phyloP scores from a whole-genome alignment of 768 basidiomycete species.

The Tulasnella sp. region DNA sequence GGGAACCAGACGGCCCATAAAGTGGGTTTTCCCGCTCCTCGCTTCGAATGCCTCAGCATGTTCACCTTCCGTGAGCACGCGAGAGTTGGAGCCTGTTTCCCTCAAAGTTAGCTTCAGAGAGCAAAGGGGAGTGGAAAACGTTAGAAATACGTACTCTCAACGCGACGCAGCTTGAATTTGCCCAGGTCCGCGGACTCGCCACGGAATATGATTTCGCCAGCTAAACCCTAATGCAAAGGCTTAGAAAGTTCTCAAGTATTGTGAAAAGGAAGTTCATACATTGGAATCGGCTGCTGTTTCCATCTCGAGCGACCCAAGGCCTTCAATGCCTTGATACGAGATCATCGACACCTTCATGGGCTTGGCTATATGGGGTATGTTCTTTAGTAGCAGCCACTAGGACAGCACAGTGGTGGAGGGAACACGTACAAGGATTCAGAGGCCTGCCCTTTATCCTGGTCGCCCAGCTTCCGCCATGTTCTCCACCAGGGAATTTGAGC shows the following conservation, averaged over 20 bases:
- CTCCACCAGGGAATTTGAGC: constrained; percentile 78
- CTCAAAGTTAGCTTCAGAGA: neutral
- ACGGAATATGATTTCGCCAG: constrained; percentile 52
- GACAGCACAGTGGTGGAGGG: neutral
- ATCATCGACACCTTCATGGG: constrained; percentile 70
- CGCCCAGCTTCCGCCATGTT: constrained; percentile 85
- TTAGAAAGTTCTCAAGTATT: neutral
- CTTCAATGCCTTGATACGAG: constrained; percentile 86
- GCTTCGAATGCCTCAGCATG: constrained; percentile 57
- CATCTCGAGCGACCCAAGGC: constrained; percentile 76
- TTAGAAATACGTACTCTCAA: constrained; percentile 55
- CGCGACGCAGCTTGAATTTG: constrained; percentile 73
- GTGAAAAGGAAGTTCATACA: constrained; percentile 44
- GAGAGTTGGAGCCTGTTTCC: constrained; percentile 51
- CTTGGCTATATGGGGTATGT: constrained; percentile 33
- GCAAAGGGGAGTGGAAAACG: neutral
- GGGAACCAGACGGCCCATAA: constrained; percentile 57
- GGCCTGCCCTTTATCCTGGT: constrained; percentile 78
- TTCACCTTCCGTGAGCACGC: constrained; percentile 51
- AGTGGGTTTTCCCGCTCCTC: constrained; percentile 67
- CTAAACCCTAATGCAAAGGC: constrained; percentile 56
- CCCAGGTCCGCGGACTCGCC: constrained; percentile 77
- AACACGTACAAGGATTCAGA: constrained; percentile 55
- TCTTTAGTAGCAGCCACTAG: neutral
- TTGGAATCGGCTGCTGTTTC: constrained; percentile 71